Evolutionary conservation across 2,329 filamentous ascomycete species (phyloP), one percentile per base, ranked within the genome.

Genomic region (Laburnicola sp.): DNA sequence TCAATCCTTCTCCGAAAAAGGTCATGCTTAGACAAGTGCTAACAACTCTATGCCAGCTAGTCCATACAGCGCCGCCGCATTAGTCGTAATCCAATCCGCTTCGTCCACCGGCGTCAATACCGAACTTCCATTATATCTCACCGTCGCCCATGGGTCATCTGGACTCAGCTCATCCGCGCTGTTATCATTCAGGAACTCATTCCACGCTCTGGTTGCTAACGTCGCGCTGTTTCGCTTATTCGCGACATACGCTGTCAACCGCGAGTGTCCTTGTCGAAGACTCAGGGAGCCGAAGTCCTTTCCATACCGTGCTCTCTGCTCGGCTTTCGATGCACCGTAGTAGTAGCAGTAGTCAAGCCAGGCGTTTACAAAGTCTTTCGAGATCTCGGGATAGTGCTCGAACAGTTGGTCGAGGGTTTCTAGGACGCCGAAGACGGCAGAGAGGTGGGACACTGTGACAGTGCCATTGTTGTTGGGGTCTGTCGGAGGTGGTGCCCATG

Each of bases 321-420:
- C 80, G 0, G 69, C 75, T 0, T 68, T 65, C 0, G 74, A 60
- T 0, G 80, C 82, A 6, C 75, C 73, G 58, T 82, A 86, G 66
- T 82, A 84, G 62, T 79, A 80, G 60, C 81, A 82, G 67, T 86
- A 86, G 43, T 85, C 82, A 1, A 84, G 68, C 78, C 82, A 86
- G 0, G 77, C 80, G 5, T 78, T 65, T 42, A 79, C 73, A 62
- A 86, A 84, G 0, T 76, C 76, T 6, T 72, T 58, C 0, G 82
- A 80, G 2, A 78, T 74, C 1, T 74, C 70, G 2, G 73, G 76
- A 10, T 75, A 76, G 59, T 80, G 78, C 39, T 82, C 76, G 2
- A 81, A 70, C 1, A 83, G 58, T 54, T 86, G 82, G 0, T 82
- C 78, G 6, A 83, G 72, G 1, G 84, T 80, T 63, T 86, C 83